phyloP scores from a whole-genome alignment of 345 rosid species.

The Cardamine chenopodiifolia region DNA sequence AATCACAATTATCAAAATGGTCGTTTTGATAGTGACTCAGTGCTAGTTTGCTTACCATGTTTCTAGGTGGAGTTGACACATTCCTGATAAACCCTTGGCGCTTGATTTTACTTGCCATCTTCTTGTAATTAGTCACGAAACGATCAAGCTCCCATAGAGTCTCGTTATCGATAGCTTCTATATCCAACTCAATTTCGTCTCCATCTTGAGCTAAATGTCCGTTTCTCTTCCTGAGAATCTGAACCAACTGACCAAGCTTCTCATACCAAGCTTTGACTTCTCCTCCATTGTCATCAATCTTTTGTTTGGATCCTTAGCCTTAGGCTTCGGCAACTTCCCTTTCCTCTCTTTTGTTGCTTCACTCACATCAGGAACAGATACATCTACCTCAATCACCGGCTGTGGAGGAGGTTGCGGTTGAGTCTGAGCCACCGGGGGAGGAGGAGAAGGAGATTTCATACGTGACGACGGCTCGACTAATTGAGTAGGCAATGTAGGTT shows the following conservation, averaged over 20 bases:
- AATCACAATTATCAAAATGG: background rate
- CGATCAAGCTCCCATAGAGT: slow-evolving; percentile 85
- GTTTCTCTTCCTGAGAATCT: slow-evolving; percentile 68
- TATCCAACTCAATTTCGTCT: slow-evolving; percentile 78
- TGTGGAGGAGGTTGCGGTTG: slow-evolving; percentile 49
- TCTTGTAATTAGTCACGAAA: slow-evolving; percentile 73
- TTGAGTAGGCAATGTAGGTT: slow-evolving; percentile 30
- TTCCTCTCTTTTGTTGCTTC: slow-evolving; percentile 27
- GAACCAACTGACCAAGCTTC: slow-evolving; percentile 77
- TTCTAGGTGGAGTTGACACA: slow-evolving; percentile 25
- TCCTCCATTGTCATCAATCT: slow-evolving; percentile 72
- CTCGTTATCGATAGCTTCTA: slow-evolving; percentile 69
- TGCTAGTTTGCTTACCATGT: slow-evolving; percentile 24
- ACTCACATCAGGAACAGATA: slow-evolving; percentile 1
- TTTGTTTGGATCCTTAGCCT: slow-evolving; percentile 80
- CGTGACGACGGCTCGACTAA: slow-evolving; percentile 13
- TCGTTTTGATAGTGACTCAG: background rate
- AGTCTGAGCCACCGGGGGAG: slow-evolving; percentile 27
- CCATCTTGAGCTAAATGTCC: slow-evolving; percentile 75
- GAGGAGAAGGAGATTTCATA: slow-evolving; percentile 10
- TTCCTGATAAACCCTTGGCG: slow-evolving; percentile 54
- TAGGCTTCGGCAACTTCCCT: slow-evolving; percentile 72
- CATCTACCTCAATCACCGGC: slow-evolving; percentile 23
- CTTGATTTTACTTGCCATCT: slow-evolving; percentile 72
- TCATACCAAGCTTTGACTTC: slow-evolving; percentile 68